These are phyloP conservation scores for Solanum sitiens DNA, from an alignment of 257 asterid genomes.

Conservation along the genomic window DNA sequence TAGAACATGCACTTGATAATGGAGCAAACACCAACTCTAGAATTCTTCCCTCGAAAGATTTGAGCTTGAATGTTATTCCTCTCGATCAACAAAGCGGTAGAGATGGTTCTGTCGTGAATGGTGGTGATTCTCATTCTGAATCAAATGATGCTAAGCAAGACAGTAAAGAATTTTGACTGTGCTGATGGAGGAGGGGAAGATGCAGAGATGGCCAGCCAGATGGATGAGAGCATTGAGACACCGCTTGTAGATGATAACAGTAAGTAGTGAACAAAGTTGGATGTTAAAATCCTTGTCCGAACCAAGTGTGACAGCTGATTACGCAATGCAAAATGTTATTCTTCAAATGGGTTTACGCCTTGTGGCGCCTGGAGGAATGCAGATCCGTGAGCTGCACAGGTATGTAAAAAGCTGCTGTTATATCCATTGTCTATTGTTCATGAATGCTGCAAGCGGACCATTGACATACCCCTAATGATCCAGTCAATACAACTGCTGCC, in stretches of 20 bases:
- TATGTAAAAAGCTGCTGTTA: neutral
- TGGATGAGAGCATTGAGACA: conserved; percentile 27
- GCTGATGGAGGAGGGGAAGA: conserved; percentile 27
- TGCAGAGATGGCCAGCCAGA: conserved; percentile 30
- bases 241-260: conserved; percentile 45
- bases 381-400: conserved; percentile 95
- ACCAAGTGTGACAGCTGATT: conserved; percentile 81
- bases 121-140: conserved; percentile 22
- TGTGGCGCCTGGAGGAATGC: conserved; percentile 98
- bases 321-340: conserved; percentile 96
- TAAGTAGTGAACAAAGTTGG: conserved; percentile 99
- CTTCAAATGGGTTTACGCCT: conserved; percentile 95
- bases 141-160: conserved; percentile 9
- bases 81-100: conserved; percentile 26
- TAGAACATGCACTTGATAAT: conserved; percentile 49
- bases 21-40: conserved; percentile 43
- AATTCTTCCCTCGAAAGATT: conserved; percentile 66
- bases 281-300: conserved; percentile 72
- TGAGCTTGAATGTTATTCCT: conserved; percentile 36
- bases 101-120: conserved; percentile 30
- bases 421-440: neutral
- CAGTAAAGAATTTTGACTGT: conserved; percentile 13
- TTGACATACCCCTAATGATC: neutral
- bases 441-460: neutral
- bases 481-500: neutral